Evolutionary conservation across 495 filamentous ascomycete genomes (phyloP).

Genomic region (Bryoglossum gracile): DNA sequence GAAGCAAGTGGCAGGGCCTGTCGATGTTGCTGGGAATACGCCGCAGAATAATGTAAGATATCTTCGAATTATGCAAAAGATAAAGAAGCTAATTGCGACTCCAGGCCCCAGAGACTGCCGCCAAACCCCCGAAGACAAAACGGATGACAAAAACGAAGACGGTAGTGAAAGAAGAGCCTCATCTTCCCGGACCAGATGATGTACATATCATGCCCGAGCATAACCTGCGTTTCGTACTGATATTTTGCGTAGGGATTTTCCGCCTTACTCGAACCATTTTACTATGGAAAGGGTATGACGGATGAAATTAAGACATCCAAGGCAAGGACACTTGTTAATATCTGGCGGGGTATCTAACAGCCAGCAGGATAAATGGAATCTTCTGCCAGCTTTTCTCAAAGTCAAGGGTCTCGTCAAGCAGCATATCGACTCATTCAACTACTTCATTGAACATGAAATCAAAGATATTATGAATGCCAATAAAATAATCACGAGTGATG

Average conservation of each 20-base stretch:
- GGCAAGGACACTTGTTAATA: slow-evolving; percentile 17
- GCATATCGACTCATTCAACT: slow-evolving; percentile 98
- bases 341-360: neutral
- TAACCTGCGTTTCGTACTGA: slow-evolving; percentile 20
- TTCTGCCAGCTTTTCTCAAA: slow-evolving; percentile 92
- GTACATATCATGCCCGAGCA: slow-evolving; percentile 1
- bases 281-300: slow-evolving; percentile 85
- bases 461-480: slow-evolving; percentile 94
- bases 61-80: neutral
- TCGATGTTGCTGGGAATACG: slow-evolving; percentile 14
- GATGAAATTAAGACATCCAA: slow-evolving; percentile 88
- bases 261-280: slow-evolving; percentile 88
- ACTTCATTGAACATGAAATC: slow-evolving; percentile 88
- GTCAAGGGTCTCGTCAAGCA: slow-evolving; percentile 95
- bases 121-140: slow-evolving; percentile 20
- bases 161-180: slow-evolving; percentile 9
- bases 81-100: neutral
- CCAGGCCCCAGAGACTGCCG: neutral
- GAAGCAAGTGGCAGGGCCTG: slow-evolving; percentile 16
- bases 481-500: slow-evolving; percentile 75
- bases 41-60: too few relatives aligned
- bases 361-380: slow-evolving; percentile 80
- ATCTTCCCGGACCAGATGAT: slow-evolving; percentile 13
- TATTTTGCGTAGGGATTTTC: slow-evolving; percentile 56
- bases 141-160: slow-evolving; percentile 18